phyloP scores from a whole-genome alignment of 441 rosid species.

The Aquilaria agallochum region DNA sequence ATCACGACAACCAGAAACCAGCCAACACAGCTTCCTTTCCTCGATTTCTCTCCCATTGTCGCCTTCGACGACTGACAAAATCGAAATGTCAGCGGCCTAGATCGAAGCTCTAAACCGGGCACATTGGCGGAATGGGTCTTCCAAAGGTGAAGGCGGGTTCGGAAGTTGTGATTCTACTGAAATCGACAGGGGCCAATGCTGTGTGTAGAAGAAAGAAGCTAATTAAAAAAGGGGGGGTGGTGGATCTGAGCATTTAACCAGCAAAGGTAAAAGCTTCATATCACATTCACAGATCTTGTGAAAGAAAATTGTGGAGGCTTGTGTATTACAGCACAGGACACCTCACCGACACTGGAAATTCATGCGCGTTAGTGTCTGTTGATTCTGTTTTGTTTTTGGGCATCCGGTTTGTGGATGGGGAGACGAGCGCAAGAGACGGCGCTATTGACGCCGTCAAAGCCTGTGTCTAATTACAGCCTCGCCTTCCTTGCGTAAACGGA shows the following conservation, averaged over 20 bases:
- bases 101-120: conserved; percentile 13
- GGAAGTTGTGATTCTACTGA: background rate
- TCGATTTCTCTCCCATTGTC: conserved; percentile 54
- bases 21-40: conserved; percentile 57
- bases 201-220: background rate
- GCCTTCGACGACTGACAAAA: background rate
- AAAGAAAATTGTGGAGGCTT: background rate
- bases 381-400: background rate
- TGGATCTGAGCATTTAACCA: conserved; percentile 7
- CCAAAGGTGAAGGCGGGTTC: conserved; percentile 1
- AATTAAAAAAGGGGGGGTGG: background rate
- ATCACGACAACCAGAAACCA: conserved; percentile 48
- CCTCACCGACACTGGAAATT: conserved; percentile 14
- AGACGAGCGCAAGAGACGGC: background rate
- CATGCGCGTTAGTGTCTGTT: background rate
- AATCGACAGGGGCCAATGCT: background rate
- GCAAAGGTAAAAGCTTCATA: background rate
- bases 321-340: conserved; percentile 4
- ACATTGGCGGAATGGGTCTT: conserved; percentile 1
- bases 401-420: background rate
- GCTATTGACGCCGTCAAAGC: background rate
- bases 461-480: no score
- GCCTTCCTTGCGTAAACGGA: no score
- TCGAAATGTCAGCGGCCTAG: conserved; percentile 1
- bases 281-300: background rate